phyloP scores from a whole-genome alignment of 164 flowering plant genomes.

The Macadamia integrifolia region DNA sequence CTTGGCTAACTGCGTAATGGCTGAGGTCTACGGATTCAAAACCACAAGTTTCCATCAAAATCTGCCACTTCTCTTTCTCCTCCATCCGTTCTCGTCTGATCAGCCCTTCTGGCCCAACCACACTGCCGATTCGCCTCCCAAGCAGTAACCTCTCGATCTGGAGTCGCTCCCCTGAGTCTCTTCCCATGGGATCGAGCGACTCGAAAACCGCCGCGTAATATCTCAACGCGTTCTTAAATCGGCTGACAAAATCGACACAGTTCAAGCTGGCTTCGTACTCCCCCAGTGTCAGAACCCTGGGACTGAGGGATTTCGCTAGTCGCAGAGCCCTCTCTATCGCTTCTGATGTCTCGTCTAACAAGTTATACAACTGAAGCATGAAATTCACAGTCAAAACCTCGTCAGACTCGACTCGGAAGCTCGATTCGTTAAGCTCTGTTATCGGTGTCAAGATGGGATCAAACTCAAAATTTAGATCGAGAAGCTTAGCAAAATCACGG shows the following conservation, averaged over 20 bases:
- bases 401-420: conserved; percentile 52
- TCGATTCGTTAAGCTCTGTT: conserved; percentile 42
- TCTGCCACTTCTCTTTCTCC: conserved; percentile 63
- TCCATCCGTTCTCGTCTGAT: conserved; percentile 55
- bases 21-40: conserved; percentile 52
- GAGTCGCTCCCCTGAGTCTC: conserved; percentile 58
- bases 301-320: conserved; percentile 63
- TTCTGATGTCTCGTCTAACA: conserved; percentile 48
- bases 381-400: conserved; percentile 77
- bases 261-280: conserved; percentile 77
- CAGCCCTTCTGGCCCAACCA: conserved; percentile 41
- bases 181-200: conserved; percentile 65
- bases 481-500: conserved; percentile 59
- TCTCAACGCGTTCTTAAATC: conserved; percentile 60
- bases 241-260: conserved; percentile 37
- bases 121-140: conserved; percentile 53
- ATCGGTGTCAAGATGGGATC: conserved; percentile 61
- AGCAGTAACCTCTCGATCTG: conserved; percentile 56
- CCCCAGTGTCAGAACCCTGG: conserved; percentile 70
- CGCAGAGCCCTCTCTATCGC: conserved; percentile 45
- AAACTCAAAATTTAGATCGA: conserved; percentile 74
- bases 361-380: conserved; percentile 79
- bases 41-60: conserved; percentile 62
- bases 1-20: conserved; percentile 87
- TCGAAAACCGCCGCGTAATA: conserved; percentile 77